Evolutionary conservation across 1,284 basidiomycete species (phyloP), one percentile per base, ranked within the genome.

Genomic region (Malassezia caprae): DNA sequence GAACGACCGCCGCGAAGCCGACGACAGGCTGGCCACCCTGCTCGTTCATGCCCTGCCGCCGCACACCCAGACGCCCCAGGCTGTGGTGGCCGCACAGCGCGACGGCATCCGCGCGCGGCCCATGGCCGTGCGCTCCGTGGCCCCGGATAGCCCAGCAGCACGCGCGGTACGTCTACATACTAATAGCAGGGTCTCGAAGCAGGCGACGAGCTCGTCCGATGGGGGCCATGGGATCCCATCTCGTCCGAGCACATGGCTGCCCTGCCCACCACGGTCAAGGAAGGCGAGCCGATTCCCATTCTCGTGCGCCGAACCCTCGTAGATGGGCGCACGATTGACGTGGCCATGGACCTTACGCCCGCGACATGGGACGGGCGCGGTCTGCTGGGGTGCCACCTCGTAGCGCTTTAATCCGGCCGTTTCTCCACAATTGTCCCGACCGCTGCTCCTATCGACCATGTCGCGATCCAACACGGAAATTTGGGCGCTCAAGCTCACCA

Each of bases 401-500:
- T 56, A 4, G 42, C 48, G 11, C 10, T 27, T 11, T 50, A 47
- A 39, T 19, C 1, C 28, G 15, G n/a, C n/a, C 12, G 12, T 32
- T 30, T 45, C 26, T 27, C 41, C 24, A 28, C 24, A 23, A 3
- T 43, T 27, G 27, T 24, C 24, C 41, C 4, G n/a, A 24, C 12
- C 27, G 23, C n/a, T 24, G 2, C 41, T 27, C 10, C 12, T 26
- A 11, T 26, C 8, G n/a, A 24, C 41, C 41, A 43, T 43, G 41
- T 3, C 41, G 5, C 24, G n/a, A 11, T 27, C 41, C 4, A 6
- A 28, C 13, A 6, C 13, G 4, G 23, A 19, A 30, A 26, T 30
- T 8, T 30, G 37, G 39, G 28, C 30, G 40, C 63, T 68, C 53
- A 69, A 78, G 84, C 79, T 90, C 64, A 77, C 83, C 65, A 94